Base-by-base conservation (phyloP, 2,329 filamentous ascomycete genomes). In the Aureobasidium lini region DNA sequence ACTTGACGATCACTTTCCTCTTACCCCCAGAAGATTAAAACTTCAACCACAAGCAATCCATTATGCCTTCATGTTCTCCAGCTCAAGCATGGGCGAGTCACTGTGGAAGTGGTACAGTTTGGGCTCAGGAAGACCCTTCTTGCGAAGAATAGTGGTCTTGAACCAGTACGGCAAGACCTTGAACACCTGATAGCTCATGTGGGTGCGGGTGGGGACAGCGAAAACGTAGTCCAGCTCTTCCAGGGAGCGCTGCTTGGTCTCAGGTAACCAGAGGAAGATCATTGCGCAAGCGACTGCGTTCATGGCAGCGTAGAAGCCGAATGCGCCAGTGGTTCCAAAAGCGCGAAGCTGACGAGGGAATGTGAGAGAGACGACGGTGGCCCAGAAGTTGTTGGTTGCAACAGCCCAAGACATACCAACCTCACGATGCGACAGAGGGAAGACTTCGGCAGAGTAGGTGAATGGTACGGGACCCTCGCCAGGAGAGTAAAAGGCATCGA, bases 251-350 rank as follows among this genome's bases (percentile, higher is more conserved):
- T 77, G 75, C 66, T 79, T 78, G 48, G 76, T 79, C 64, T 75
- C 74, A 16, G 73, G 74, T 43, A 76, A 77, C 78, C 79, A 82
- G 42, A 86, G 73, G 73, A 85, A 86, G 63, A 87, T 86, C 75
- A 88, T 81, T 28, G 83, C 60, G 15, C 86, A 75, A 0, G 84
- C 84, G 2, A 82, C 66, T 4, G 85, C 64, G 63, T 88, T 88
- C 7, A 87, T 72, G 0, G 73, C 82, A 28, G 75, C 78, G 61
- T 86, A 87, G 67, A 87, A 84, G 3, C 81, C 78, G 64, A 87
- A 86, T 1, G 82, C 80, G 6, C 80, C 80, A 2, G 77, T 76
- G 0, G 79, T 72, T 7, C 72, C 77, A 69, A 84, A 75, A 5
- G 73, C 77, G 10, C 57, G 54, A 16, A 80, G 68, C 66, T 79